These are phyloP conservation scores for Mitragyna speciosa DNA, from an alignment of 257 asterid genomes.

Conservation along the genomic window DNA sequence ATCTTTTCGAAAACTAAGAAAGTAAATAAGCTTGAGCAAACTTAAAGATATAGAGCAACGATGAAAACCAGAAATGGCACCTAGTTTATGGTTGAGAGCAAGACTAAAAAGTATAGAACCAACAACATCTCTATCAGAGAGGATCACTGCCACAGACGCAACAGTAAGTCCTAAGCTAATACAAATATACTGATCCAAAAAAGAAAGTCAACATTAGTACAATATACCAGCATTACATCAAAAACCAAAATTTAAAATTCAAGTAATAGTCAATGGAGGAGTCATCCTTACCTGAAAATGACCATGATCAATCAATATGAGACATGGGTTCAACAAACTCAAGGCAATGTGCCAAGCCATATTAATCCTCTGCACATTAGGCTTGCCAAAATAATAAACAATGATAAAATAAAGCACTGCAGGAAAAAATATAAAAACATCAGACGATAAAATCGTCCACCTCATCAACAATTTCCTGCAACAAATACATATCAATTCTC, in stretches of 20 bases:
- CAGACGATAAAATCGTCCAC: slow-evolving; percentile 94
- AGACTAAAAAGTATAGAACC: slow-evolving; percentile 83
- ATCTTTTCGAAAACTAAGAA: background rate
- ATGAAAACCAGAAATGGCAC: slow-evolving; percentile 27
- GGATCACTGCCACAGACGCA: slow-evolving; percentile 81
- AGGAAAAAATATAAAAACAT: slow-evolving; percentile 83
- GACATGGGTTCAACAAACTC: slow-evolving; percentile 89
- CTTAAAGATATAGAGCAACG: background rate
- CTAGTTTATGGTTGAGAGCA: slow-evolving; percentile 98
- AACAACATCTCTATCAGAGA: slow-evolving; percentile 67
- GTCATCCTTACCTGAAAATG: slow-evolving; percentile 73
- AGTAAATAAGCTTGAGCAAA: background rate
- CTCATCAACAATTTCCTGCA: slow-evolving; percentile 99
- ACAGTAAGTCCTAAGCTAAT: slow-evolving; percentile 85
- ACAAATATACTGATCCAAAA: slow-evolving; percentile 73
- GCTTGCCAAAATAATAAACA: slow-evolving; percentile 51
- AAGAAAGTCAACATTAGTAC: slow-evolving; percentile 17
- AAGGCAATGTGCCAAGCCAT: slow-evolving; percentile 70
- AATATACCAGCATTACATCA: background rate
- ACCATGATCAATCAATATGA: slow-evolving; percentile 93
- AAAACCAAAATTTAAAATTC: background rate
- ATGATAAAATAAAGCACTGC: slow-evolving; percentile 67
- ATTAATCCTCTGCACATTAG: slow-evolving; percentile 34
- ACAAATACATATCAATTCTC: slow-evolving; percentile 28
- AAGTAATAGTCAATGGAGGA: background rate